Evolutionary conservation across 441 rosid species (phyloP), one percentile per base, ranked within the genome.

Genomic region (Populus hybrid): DNA sequence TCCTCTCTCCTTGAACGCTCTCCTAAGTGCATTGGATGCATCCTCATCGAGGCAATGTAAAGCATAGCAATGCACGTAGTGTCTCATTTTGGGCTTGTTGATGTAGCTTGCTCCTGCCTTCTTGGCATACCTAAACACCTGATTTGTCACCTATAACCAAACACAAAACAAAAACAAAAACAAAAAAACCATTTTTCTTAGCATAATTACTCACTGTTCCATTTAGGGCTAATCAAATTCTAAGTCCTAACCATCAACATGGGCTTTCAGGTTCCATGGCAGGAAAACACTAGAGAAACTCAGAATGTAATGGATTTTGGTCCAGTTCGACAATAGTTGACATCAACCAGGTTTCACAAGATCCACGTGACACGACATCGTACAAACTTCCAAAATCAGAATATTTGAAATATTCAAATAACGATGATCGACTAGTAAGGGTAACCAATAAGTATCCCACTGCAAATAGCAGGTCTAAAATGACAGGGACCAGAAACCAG

Each of bases 71-170:
- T 95, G 99, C 64, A 95, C 99, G 76, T 95, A 95, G 80, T 93
- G 98, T 75, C 99, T 82, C 98, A 95, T 95, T 83, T 95, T 95
- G 11, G 99, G 99, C 88, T 95, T 95, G 94, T 95, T 95, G 50
- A 95, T 95, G 84, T 92, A 91, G 86, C 92, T 92, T 14, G 98
- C 99, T 11, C 99, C 99, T 0, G 94, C 90, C 83, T 90, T 93
- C 87, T 92, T 95, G 0, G 99, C 99, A 71, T 83, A 91, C 83
- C 99, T 85, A 63, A 95, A 95, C 81, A 95, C 99, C 81, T 95
- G 98, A 77, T 95, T 95, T 26, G 99, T 95, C 83, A 95, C 98
- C 99, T 94, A 77, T 61, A 70, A 42, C 59, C 28, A 45, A 18
- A 2, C 26, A 38, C 11, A 45, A 38, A 6, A 10, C 56, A 2